Evolutionary conservation across 805 yeast species (phyloP), one percentile per base, ranked within the genome.

Genomic region (Kluyveromyces wickerhamii): DNA sequence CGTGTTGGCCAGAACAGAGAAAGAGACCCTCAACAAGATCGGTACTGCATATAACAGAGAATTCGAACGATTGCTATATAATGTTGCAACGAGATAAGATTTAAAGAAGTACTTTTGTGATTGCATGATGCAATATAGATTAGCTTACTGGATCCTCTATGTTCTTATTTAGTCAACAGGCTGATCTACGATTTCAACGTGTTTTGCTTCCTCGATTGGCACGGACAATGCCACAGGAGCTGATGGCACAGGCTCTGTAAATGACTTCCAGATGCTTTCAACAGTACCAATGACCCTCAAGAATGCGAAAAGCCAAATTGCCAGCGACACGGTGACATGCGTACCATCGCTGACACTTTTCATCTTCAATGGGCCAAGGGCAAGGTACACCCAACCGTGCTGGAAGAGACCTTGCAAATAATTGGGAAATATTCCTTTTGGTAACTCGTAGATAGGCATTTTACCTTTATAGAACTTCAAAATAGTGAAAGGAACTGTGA

Each of bases 241-340:
- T 6, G 17, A 16, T 5, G 19, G 13, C 13, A 11, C 17, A 21
- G 33, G 26, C 13, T n/a, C 25, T 13, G 33, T 30, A 6, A 30
- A 18, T 11, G 33, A 21, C n/a, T 12, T 12, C 33, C 33, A 30
- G 26, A 38, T 75, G 68, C 47, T 80, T 29, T 55, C 58, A 6
- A 52, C 27, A 4, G 54, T 52, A 29, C 46, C 43, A 8, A 57
- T 34, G 2, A 54, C 54, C 21, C 45, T 48, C 24, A 47, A 49
- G 24, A 59, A 43, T 1, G 62, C 60, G 57, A 59, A 55, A 11
- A 56, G 31, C 59, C 60, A 54, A 18, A 59, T 54, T 12, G 60
- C 61, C 15, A 59, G 36, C 4, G 62, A 59, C 27, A 59, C 57
- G 22, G 35, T 29, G 7, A 28, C 28, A 14, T 26, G 21, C 29